Percentiles rank a stretch among this genome's conserved stretches.
These are phyloP conservation scores for Ascomycota sp. DNA, from an alignment of 2,329 filamentous ascomycete genomes.

Conservation along the genomic window DNA sequence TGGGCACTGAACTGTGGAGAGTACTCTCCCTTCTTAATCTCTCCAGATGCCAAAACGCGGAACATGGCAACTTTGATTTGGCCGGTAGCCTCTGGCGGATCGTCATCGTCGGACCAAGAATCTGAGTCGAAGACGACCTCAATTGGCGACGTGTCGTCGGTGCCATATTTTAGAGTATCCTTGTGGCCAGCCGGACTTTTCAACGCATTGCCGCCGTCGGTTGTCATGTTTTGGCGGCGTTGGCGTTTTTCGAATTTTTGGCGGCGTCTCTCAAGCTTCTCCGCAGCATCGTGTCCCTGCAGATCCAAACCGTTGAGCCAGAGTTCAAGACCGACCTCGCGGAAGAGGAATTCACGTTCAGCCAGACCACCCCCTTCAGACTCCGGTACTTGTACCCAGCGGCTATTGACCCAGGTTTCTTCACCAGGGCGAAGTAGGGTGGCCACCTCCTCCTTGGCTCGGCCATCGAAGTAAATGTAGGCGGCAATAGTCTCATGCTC, in stretches of 20 bases:
- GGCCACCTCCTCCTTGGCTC: constrained; percentile 89
- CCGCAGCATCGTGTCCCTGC: constrained; percentile 78
- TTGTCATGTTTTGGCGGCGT: constrained; percentile 34
- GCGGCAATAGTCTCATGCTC: constrained; percentile 94
- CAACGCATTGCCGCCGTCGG: constrained; percentile 17
- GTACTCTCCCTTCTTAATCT: constrained; percentile 96
- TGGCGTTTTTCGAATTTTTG: constrained; percentile 56
- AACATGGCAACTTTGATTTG: constrained; percentile 98
- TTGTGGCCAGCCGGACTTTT: constrained; percentile 22
- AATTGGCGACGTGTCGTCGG: constrained; percentile 53
- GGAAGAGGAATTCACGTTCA: constrained; percentile 91
- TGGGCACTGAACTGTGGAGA: constrained; percentile 94
- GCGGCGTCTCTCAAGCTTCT: constrained; percentile 73
- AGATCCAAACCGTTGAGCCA: constrained; percentile 94
- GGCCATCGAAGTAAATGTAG: constrained; percentile 96
- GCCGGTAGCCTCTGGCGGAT: constrained; percentile 79
- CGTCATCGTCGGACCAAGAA: constrained; percentile 58
- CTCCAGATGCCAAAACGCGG: constrained; percentile 80
- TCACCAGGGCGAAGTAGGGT: constrained; percentile 81
- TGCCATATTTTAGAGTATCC: constrained; percentile 60
- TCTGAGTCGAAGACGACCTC: constrained; percentile 50
- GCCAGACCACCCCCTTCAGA: constrained; percentile 84
- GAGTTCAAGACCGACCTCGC: constrained; percentile 84
- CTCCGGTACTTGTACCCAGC: constrained; percentile 89
- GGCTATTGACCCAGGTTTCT: constrained; percentile 96